A percentile compares a stretch with the other conserved stretches of the same genome.
phyloP scores from a whole-genome alignment of 306 rosid genomes.

The peach (Prunus persica) region DNA sequence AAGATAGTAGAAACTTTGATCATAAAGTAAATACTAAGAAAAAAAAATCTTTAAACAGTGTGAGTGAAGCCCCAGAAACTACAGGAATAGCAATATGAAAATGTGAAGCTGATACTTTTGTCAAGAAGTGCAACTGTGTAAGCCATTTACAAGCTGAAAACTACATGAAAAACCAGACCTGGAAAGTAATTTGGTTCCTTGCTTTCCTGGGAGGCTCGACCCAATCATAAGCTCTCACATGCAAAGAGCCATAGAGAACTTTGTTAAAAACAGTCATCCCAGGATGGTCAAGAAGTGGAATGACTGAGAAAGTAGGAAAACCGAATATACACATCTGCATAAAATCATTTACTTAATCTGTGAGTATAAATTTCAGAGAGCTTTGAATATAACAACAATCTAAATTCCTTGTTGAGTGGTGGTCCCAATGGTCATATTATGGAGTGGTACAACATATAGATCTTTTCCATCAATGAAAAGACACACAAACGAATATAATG shows the following conservation, averaged over 20 bases:
- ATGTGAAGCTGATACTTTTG: too few species aligned
- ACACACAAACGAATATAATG: background rate
- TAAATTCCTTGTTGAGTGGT: background rate
- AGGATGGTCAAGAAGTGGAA: slow-evolving; percentile 98
- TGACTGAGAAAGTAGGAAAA: slow-evolving; percentile 83
- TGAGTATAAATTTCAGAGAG: background rate
- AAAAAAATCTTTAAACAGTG: too few species aligned
- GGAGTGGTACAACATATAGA: background rate
- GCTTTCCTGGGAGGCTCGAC: slow-evolving; percentile 76
- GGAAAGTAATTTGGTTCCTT: slow-evolving; percentile 48
- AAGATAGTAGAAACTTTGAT: background rate
- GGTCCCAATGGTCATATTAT: background rate
- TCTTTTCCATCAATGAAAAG: background rate
- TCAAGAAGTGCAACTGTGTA: too few species aligned
- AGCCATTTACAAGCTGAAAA: background rate
- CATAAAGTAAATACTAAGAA: too few species aligned
- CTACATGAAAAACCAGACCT: slow-evolving; percentile 40
- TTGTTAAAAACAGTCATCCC: slow-evolving; percentile 95
- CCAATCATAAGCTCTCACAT: slow-evolving; percentile 96
- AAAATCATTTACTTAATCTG: slow-evolving; percentile 4
- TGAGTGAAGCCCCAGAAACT: too few species aligned
- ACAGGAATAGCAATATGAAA: too few species aligned
- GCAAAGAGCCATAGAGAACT: slow-evolving; percentile 90
- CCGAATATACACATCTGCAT: slow-evolving; percentile 87
- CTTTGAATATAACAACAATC: background rate